Evolutionary conservation across 2,329 filamentous ascomycete species (phyloP), one percentile per base, ranked within the genome.

Genomic region (Beauveria medogensis): DNA sequence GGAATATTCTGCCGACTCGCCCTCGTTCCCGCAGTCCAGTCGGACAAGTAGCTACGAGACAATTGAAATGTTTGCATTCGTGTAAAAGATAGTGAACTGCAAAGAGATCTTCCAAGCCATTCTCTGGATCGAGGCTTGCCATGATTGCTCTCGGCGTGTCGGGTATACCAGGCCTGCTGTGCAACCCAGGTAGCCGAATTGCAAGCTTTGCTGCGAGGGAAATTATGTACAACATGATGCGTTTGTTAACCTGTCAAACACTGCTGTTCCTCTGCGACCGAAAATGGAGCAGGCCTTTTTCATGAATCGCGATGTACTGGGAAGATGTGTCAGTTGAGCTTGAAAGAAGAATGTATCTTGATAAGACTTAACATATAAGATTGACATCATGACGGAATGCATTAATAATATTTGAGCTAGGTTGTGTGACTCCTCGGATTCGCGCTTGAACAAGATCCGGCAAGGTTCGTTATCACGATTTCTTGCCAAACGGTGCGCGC

Each of bases 81-180:
- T 52, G 37, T 24, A 7, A 24, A n/a, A 24, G 3, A 44, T 14
- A 3, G 24, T 9, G 18, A 44, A 20, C 16, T 16, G 14, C 16
- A n/a, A 6, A 4, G 5, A 41, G 14, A 20, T 30, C 12, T 41
- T 26, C 12, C 8, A 47, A 18, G 28, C 9, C 30, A 28, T 3
- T 12, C 20, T 34, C 16, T n/a, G n/a, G 22, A 28, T 34, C 8
- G 44, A 20, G 22, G 18, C n/a, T 22, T 51, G 56, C 12, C 26
- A 14, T 43, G 58, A 60, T 60, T 60, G 58, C 58, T 50, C 43
- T 55, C 58, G 34, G 41, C 41, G 43, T 55, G 43, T 60, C 58
- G 58, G 55, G 44, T 43, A 60, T 30, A 55, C 58, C 40, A 24
- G 18, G 22, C n/a, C 48, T 55, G 20, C 50, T 43, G 51, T 50